These are phyloP conservation scores for Phialophora macrospora DNA, from an alignment of 2,329 filamentous ascomycete species.

Conservation along the genomic window DNA sequence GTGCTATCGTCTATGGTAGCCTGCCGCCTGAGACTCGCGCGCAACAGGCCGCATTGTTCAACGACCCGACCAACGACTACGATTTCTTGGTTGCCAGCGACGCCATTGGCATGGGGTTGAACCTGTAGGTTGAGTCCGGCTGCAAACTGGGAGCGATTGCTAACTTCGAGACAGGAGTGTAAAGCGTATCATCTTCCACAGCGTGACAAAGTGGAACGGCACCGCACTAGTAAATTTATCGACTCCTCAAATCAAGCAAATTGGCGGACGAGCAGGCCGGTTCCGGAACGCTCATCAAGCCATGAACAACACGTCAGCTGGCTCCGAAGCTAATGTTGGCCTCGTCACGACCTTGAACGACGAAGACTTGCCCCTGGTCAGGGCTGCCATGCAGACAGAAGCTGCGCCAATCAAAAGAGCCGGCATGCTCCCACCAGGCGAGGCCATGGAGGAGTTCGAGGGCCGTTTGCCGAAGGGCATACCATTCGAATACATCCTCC, in stretches of 20 bases:
- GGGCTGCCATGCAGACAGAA: conserved; percentile 65
- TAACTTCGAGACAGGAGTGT: conserved; percentile 60
- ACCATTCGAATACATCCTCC: conserved; percentile 81
- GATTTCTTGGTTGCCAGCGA: conserved; percentile 93
- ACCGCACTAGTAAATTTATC: conserved; percentile 61
- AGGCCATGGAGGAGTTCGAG: conserved; percentile 75
- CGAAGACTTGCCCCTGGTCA: conserved; percentile 68
- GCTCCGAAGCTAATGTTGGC: conserved; percentile 58
- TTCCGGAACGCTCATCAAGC: conserved; percentile 73
- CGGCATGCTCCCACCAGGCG: conserved; percentile 73
- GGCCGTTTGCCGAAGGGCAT: conserved; percentile 80
- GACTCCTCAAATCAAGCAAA: conserved; percentile 87
- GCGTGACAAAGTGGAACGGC: conserved; percentile 73
- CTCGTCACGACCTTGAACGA: conserved; percentile 78
- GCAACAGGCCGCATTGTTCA: conserved; percentile 89
- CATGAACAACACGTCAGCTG: conserved; percentile 28
- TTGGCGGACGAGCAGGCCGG: conserved; percentile 87
- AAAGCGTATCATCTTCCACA: conserved; percentile 86
- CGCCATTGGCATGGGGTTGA: conserved; percentile 96
- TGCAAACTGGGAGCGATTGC: conserved; percentile 14
- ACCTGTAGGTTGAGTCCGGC: conserved; percentile 64
- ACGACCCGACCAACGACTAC: conserved; percentile 93
- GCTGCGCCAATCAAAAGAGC: conserved; percentile 71
- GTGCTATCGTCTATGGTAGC: conserved; percentile 90
- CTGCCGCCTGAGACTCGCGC: conserved; percentile 91